phyloP scores from a whole-genome alignment of 2,329 filamentous ascomycete genomes.

The Ustulina deusta region DNA sequence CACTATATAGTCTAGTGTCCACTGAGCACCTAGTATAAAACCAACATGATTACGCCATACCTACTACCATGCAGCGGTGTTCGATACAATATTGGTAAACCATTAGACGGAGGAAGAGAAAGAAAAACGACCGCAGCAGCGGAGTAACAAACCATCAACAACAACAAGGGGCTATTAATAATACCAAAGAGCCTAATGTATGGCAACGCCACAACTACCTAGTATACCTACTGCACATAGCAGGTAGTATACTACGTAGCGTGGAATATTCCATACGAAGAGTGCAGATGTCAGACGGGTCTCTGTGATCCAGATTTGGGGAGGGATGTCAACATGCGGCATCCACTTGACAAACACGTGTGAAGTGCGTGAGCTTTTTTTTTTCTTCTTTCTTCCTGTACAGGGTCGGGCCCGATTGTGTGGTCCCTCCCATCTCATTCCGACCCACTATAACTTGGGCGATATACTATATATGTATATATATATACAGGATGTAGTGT shows the following conservation, averaged over 20 bases:
- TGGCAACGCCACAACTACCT: no score
- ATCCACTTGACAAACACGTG: slow-evolving; percentile 30
- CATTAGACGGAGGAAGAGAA: slow-evolving; percentile 5
- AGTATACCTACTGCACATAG: not conserved
- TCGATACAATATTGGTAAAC: not conserved
- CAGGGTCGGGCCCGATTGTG: slow-evolving; percentile 32
- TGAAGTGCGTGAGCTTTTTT: slow-evolving; percentile 31
- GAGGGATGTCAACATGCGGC: slow-evolving; percentile 17
- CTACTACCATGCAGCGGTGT: not conserved
- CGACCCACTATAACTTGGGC: not conserved
- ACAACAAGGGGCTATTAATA: no score
- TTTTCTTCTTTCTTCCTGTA: slow-evolving; percentile 27
- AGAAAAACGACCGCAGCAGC: not conserved
- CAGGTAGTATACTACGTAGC: not conserved
- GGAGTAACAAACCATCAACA: no score
- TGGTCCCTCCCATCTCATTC: slow-evolving; percentile 27
- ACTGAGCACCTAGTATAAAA: slow-evolving; percentile 2
- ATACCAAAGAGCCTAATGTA: no score
- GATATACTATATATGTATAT: not conserved
- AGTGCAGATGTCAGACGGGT: slow-evolving; percentile 26
- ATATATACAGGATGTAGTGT: no score
- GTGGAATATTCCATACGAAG: slow-evolving; percentile 28
- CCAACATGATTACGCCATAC: not conserved
- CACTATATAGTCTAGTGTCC: not conserved
- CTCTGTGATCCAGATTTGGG: slow-evolving; percentile 22